Evolutionary conservation across 208 protist species (phyloP).

Genomic region (Crithidia acanthocephali): DNA sequence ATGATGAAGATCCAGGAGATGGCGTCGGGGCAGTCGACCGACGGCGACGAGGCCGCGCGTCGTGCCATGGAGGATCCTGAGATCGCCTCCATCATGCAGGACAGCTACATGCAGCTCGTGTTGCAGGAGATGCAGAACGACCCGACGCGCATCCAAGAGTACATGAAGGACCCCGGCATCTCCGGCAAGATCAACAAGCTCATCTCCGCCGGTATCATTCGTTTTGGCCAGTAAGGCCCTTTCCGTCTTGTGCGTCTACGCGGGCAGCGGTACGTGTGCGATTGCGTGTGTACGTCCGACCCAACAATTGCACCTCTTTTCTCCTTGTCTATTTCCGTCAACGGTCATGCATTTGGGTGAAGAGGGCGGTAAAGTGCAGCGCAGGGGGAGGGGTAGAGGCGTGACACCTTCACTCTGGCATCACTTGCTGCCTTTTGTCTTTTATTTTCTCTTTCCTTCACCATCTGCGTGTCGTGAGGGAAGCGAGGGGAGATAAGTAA

Average conservation of each 20-base stretch:
- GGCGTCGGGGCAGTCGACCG: slow-evolving; percentile 72
- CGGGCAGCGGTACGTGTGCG: neutral
- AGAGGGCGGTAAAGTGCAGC: slow-evolving; percentile 11
- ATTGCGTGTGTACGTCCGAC: neutral
- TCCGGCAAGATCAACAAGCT: slow-evolving; percentile 96
- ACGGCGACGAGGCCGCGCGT: slow-evolving; percentile 89
- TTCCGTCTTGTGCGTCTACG: neutral
- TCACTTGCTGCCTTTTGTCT: slow-evolving; percentile 13
- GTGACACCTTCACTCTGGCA: neutral
- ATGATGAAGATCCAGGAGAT: slow-evolving; percentile 94
- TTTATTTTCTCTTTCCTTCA: slow-evolving; percentile 16
- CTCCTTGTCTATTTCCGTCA: neutral
- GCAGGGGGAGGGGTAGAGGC: neutral
- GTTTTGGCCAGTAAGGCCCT: slow-evolving; percentile 56
- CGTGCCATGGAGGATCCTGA: slow-evolving; percentile 96
- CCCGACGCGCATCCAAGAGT: slow-evolving; percentile 87
- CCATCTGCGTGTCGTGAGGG: neutral
- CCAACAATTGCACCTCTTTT: neutral
- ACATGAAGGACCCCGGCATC: slow-evolving; percentile 94
- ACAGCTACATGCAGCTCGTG: slow-evolving; percentile 94
- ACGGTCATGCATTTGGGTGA: neutral
- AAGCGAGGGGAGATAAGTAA: neutral
- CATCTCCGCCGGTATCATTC: slow-evolving; percentile 96
- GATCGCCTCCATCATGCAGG: slow-evolving; percentile 93
- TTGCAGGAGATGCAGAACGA: slow-evolving; percentile 92